phyloP scores from a whole-genome alignment of 306 rosid species.

The Sicyos baderoa region DNA sequence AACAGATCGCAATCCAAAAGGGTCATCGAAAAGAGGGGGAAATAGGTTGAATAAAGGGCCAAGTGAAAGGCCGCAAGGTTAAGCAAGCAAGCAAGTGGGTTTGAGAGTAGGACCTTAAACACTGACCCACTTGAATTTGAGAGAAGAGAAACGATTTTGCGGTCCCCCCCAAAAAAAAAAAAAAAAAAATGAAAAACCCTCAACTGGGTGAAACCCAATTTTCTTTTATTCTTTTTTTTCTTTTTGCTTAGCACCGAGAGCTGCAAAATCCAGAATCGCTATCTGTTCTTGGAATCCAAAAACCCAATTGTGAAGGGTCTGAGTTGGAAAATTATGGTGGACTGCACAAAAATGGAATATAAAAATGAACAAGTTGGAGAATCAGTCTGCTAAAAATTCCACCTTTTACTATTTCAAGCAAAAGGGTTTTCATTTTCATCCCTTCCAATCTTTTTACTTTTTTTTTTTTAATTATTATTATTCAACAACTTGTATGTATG shows the following conservation, averaged over 20 bases:
- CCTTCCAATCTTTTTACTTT: conserved; percentile 6
- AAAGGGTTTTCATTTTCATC: conserved; percentile 37
- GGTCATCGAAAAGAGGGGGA: conserved; percentile 20
- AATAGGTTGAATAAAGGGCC: conserved; percentile 27
- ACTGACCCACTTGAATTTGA: conserved; percentile 59
- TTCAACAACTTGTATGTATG: conserved; percentile 9
- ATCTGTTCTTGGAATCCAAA: conserved; percentile 20
- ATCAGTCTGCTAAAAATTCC: conserved; percentile 28
- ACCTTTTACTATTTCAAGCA: conserved; percentile 36
- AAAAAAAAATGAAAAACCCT: conserved; percentile 40
- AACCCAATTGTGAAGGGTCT: conserved; percentile 18
- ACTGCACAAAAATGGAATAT: conserved; percentile 27
- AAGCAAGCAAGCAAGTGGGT: conserved; percentile 62
- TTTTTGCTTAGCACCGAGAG: not conserved
- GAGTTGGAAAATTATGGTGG: conserved; percentile 34
- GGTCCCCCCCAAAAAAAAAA: conserved; percentile 25
- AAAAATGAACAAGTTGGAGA: conserved; percentile 41
- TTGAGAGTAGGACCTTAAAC: conserved; percentile 60
- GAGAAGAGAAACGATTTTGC: conserved; percentile 27
- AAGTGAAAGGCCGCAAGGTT: conserved; percentile 38
- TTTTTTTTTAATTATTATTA: too few species aligned
- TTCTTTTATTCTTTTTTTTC: too few species aligned
- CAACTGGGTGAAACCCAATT: conserved; percentile 18
- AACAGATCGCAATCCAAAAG: conserved; percentile 40
- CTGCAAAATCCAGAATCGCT: not conserved